phyloP scores from a whole-genome alignment of 495 filamentous ascomycete species.

The Achaetomiella virescens region DNA sequence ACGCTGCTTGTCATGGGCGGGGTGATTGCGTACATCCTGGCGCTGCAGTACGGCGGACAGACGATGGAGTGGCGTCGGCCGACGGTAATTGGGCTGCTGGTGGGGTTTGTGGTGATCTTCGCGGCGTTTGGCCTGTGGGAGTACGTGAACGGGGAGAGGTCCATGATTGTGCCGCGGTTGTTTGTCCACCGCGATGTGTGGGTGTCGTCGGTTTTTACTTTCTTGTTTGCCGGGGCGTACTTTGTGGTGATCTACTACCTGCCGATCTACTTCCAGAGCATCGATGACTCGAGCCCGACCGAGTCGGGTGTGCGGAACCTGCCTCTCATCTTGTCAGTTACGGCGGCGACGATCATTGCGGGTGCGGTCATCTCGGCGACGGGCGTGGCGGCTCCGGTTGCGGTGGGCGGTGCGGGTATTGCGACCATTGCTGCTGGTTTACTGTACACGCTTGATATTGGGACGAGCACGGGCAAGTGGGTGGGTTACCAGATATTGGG shows the following conservation, averaged over 20 bases:
- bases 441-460: conserved; percentile 41
- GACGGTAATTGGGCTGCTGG: conserved; percentile 63
- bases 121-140: conserved; percentile 44
- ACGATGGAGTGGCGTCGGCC: conserved; percentile 55
- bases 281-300: conserved; percentile 41
- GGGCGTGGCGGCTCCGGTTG: conserved; percentile 49
- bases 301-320: conserved; percentile 48
- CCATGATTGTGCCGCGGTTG: conserved; percentile 42
- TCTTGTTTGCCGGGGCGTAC: conserved; percentile 41
- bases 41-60: conserved; percentile 75
- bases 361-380: conserved; percentile 40
- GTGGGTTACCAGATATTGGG: conserved; percentile 55
- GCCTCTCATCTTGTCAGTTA: conserved; percentile 46
- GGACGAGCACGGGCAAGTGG: conserved; percentile 43
- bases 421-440: conserved; percentile 50
- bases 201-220: conserved; percentile 29
- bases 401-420: conserved; percentile 48
- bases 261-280: conserved; percentile 58
- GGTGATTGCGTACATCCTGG: conserved; percentile 65
- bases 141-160: conserved; percentile 36
- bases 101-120: conserved; percentile 55
- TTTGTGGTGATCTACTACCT: conserved; percentile 52
- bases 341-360: conserved; percentile 40
- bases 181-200: conserved; percentile 39
- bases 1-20: conserved; percentile 59